These are phyloP conservation scores for Alternaria burnsii DNA, from an alignment of 2,329 filamentous ascomycete species.

Conservation along the genomic window DNA sequence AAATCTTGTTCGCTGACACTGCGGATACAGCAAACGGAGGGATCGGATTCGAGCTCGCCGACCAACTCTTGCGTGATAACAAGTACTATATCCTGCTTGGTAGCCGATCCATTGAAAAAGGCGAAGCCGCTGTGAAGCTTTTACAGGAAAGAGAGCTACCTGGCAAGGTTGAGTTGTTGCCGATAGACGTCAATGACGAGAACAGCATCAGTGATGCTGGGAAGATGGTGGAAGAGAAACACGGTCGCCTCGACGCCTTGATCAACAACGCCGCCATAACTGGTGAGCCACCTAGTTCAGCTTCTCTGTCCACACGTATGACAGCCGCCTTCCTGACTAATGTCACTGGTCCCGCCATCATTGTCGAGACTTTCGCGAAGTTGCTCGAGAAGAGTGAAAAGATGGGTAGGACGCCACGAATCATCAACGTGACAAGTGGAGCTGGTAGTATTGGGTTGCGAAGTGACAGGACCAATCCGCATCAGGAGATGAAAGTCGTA, in stretches of 20 bases:
- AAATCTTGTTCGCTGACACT: not conserved
- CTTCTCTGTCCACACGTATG: no score
- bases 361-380: constrained; percentile 15
- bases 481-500: constrained; percentile 26
- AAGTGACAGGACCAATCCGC: constrained; percentile 27
- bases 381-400: constrained; percentile 21
- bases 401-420: constrained; percentile 24
- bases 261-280: constrained; percentile 51
- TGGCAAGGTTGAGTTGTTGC: not conserved
- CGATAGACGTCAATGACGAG: not conserved
- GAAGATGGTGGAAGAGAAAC: not conserved
- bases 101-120: not conserved
- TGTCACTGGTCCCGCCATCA: no score
- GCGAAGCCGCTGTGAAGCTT: not conserved
- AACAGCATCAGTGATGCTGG: not conserved
- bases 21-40: constrained; percentile 52
- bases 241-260: constrained; percentile 40
- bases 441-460: constrained; percentile 41
- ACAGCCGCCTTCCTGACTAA: no score
- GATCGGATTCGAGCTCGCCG: constrained; percentile 57
- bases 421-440: constrained; percentile 45
- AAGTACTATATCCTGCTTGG: constrained; percentile 34
- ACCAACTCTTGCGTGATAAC: constrained; percentile 47
- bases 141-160: not conserved
- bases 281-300: not conserved